Evolutionary conservation across 2,329 filamentous ascomycete genomes (phyloP).

Genomic region (Leptographium radiaticola): DNA sequence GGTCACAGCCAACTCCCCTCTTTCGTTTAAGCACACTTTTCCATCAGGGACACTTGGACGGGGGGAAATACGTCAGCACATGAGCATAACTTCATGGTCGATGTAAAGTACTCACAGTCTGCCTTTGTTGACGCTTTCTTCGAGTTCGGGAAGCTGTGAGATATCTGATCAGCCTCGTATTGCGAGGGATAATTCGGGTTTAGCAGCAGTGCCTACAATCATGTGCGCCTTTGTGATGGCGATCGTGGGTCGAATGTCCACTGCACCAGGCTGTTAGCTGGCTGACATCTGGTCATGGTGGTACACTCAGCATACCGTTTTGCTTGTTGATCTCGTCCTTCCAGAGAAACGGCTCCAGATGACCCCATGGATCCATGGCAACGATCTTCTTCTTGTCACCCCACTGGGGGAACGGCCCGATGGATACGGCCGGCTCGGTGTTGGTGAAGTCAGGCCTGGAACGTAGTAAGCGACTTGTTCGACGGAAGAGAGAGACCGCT

Average conservation of each 20-base stretch:
- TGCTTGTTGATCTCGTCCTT: conserved; percentile 67
- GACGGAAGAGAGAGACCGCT: not conserved
- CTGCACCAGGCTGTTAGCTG: conserved; percentile 20
- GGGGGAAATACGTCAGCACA: not conserved
- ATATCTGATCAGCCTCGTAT: not conserved
- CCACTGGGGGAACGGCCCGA: conserved; percentile 87
- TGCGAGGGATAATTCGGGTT: not conserved
- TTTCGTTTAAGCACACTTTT: conserved; percentile 76
- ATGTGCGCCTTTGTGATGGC: conserved; percentile 88
- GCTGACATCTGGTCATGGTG: too few species aligned
- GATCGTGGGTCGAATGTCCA: conserved; percentile 82
- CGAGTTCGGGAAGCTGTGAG: conserved; percentile 67
- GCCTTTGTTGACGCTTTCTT: conserved; percentile 71
- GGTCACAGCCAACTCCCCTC: conserved; percentile 81
- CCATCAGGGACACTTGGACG: conserved; percentile 53
- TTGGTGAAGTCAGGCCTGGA: conserved; percentile 49
- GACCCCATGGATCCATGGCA: conserved; percentile 90
- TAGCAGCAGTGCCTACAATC: conserved; percentile 37
- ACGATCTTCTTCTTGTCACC: conserved; percentile 86
- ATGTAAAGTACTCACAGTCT: conserved; percentile 37
- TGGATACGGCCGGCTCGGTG: conserved; percentile 79
- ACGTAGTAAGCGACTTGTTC: not conserved
- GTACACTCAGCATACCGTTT: conserved; percentile 33
- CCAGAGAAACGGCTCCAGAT: conserved; percentile 74
- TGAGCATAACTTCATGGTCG: not conserved